Percentiles rank a stretch among this genome's conserved stretches.
These are phyloP conservation scores for Suhomyces choctaworum DNA, from an alignment of 1,139 yeast genomes.

Conservation along the genomic window DNA sequence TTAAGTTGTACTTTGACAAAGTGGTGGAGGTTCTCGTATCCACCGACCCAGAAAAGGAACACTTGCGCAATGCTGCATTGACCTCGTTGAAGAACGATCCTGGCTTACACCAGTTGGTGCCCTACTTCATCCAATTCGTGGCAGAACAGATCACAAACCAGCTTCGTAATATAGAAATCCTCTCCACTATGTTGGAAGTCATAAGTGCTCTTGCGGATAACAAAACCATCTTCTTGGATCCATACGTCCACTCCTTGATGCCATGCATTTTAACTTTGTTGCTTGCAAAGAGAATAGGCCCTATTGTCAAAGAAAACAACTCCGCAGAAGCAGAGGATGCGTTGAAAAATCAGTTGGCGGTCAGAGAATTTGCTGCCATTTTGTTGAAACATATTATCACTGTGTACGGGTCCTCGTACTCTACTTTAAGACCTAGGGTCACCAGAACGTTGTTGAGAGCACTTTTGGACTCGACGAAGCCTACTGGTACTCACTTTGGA, in stretches of 20 bases:
- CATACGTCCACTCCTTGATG: constrained; percentile 94
- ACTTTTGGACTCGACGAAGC: constrained; percentile 73
- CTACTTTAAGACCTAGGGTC: constrained; percentile 89
- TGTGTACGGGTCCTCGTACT: constrained; percentile 81
- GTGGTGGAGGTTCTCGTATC: constrained; percentile 77
- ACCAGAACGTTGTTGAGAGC: constrained; percentile 91
- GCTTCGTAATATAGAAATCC: constrained; percentile 66
- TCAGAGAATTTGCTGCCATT: constrained; percentile 87
- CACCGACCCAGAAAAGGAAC: constrained; percentile 57
- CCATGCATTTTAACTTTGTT: constrained; percentile 90
- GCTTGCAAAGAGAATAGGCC: constrained; percentile 87
- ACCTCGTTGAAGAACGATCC: constrained; percentile 87
- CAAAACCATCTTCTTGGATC: constrained; percentile 86
- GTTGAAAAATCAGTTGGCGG: constrained; percentile 52
- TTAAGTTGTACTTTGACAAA: constrained; percentile 90
- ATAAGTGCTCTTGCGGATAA: constrained; percentile 83
- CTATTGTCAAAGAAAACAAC: constrained; percentile 37
- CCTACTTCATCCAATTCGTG: constrained; percentile 92
- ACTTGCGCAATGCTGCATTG: constrained; percentile 73
- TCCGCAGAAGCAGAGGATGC: constrained; percentile 27
- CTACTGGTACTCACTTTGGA: constrained; percentile 90
- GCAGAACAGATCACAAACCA: constrained; percentile 95
- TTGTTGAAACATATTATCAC: constrained; percentile 74
- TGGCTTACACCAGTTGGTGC: constrained; percentile 94
- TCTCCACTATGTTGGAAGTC: constrained; percentile 89